phyloP scores from a whole-genome alignment of 257 asterid genomes.

The Fraxinus cuspidata region DNA sequence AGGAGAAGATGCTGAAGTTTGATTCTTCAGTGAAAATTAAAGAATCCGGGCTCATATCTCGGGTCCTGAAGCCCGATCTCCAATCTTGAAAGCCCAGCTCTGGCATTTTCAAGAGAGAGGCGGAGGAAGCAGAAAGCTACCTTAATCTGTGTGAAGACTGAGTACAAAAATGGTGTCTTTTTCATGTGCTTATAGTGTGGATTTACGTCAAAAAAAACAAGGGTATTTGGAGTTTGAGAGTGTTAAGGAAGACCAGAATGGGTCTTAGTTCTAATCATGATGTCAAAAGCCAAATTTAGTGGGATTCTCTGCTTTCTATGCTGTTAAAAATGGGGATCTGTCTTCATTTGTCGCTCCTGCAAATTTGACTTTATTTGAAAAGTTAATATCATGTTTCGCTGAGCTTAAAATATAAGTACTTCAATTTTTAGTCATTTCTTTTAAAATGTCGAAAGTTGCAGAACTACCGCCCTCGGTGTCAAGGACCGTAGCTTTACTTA shows the following conservation, averaged over 20 bases:
- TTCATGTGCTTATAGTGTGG: conserved; percentile 27
- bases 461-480: no score
- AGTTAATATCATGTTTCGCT: conserved; percentile 11
- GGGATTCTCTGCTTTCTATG: conserved; percentile 44
- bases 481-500: no score
- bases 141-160: conserved; percentile 21
- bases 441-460: no score
- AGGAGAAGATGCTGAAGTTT: conserved; percentile 79
- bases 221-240: conserved; percentile 42
- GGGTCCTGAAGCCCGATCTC: conserved; percentile 57
- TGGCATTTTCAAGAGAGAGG: conserved; percentile 40
- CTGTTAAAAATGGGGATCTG: conserved; percentile 17
- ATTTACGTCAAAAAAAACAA: conserved; percentile 36
- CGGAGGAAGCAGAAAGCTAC: conserved; percentile 11
- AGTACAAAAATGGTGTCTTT: conserved; percentile 19
- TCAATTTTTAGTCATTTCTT: no score
- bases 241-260: conserved; percentile 33
- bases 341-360: conserved; percentile 29
- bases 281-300: conserved; percentile 33
- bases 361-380: conserved; percentile 33
- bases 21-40: conserved; percentile 70
- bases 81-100: conserved; percentile 50
- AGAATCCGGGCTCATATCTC: conserved; percentile 86
- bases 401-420: neutral
- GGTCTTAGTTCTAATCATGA: conserved; percentile 38